Conservation (phyloP, 2,329 filamentous ascomycete species). For the Thermoascus crustaceus region DNA sequence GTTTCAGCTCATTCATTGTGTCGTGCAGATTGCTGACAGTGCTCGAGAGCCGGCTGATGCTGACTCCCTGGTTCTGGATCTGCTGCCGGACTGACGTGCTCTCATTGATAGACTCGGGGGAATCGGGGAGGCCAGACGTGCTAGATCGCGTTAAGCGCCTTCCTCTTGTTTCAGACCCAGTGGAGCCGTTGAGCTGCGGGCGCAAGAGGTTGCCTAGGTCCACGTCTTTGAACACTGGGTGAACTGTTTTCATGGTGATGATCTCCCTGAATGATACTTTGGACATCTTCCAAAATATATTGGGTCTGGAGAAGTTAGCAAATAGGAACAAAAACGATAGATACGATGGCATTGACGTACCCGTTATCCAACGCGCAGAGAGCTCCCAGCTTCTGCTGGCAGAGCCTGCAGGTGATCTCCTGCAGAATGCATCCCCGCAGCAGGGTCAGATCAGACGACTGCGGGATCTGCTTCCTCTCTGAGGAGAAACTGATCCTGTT, state of each 20-base stretch:
- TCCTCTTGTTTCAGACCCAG: slow-evolving; percentile 2
- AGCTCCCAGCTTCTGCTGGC: slow-evolving; percentile 30
- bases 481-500: slow-evolving; percentile 29
- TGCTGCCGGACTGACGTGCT: slow-evolving; percentile 23
- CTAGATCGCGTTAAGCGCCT: slow-evolving; percentile 6
- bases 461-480: slow-evolving; percentile 29
- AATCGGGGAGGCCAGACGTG: slow-evolving; percentile 15
- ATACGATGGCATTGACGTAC: slow-evolving; percentile 21
- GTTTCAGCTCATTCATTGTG: slow-evolving; percentile 32
- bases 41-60: slow-evolving; percentile 30
- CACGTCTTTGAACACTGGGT: slow-evolving; percentile 28
- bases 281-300: slow-evolving; percentile 33
- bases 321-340: background rate
- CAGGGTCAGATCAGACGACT: slow-evolving; percentile 26
- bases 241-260: slow-evolving; percentile 31
- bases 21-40: slow-evolving; percentile 32
- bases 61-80: slow-evolving; percentile 29
- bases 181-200: slow-evolving; percentile 15
- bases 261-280: slow-evolving; percentile 33
- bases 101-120: slow-evolving; percentile 10
- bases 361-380: slow-evolving; percentile 27
- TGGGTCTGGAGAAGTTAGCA: slow-evolving; percentile 17
- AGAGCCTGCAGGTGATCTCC: slow-evolving; percentile 30
- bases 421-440: slow-evolving; percentile 29
- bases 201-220: slow-evolving; percentile 22